These are phyloP conservation scores for Kluyveromyces aestuarii DNA, from an alignment of 805 yeast genomes.

Conservation along the genomic window DNA sequence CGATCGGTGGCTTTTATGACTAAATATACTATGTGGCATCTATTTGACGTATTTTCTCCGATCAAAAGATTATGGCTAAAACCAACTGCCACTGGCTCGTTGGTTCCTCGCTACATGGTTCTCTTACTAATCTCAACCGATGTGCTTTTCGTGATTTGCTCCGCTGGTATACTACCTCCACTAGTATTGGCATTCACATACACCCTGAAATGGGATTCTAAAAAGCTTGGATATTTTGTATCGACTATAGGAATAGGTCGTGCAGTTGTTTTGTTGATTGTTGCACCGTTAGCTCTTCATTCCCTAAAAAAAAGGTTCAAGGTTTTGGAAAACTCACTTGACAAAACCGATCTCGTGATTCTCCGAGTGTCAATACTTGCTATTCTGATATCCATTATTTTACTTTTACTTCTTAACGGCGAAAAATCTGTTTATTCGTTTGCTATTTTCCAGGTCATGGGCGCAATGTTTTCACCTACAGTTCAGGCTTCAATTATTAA, in stretches of 20 bases:
- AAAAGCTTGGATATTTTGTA: conserved; percentile 45
- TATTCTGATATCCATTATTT: conserved; percentile 32
- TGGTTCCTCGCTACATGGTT: conserved; percentile 37
- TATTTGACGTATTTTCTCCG: conserved; percentile 34
- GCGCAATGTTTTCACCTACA: conserved; percentile 47
- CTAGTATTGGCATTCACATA: conserved; percentile 45
- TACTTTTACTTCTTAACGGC: conserved; percentile 24
- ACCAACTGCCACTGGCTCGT: conserved; percentile 23
- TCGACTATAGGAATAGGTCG: conserved; percentile 42
- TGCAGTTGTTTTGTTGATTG: conserved; percentile 38
- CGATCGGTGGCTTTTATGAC: background rate
- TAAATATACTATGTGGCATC: conserved; percentile 9
- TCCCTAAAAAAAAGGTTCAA: conserved; percentile 30
- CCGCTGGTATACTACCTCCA: conserved; percentile 34
- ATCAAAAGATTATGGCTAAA: conserved; percentile 44
- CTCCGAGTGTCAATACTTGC: conserved; percentile 25
- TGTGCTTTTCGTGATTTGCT: conserved; percentile 31
- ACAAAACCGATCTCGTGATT: conserved; percentile 39
- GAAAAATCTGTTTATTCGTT: conserved; percentile 19
- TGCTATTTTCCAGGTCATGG: conserved; percentile 36
- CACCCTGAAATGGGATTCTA: conserved; percentile 44
- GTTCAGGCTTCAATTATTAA: conserved; percentile 52
- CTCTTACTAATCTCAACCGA: conserved; percentile 43
- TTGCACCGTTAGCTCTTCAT: conserved; percentile 42
- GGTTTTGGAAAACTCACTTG: conserved; percentile 37